These are phyloP conservation scores for Immersiella caudata DNA, from an alignment of 495 filamentous ascomycete species.

Conservation along the genomic window DNA sequence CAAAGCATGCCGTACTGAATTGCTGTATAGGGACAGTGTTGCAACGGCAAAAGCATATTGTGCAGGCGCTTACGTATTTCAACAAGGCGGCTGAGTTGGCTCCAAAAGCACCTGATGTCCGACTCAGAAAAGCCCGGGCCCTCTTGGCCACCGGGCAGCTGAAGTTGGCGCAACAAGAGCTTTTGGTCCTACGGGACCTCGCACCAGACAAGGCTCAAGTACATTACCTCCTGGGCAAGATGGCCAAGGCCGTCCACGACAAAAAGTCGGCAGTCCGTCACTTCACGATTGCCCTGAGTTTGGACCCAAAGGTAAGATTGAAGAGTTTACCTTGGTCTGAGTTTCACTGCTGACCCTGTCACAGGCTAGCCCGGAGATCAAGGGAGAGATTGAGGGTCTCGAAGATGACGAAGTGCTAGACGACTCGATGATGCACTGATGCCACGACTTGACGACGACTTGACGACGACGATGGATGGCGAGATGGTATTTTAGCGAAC, in stretches of 20 bases:
- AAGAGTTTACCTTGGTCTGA: not conserved
- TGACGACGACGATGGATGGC: constrained; percentile 10
- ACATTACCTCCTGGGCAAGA: constrained; percentile 85
- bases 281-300: constrained; percentile 89
- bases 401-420: constrained; percentile 84
- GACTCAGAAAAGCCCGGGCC: constrained; percentile 89
- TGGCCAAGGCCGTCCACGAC: constrained; percentile 80
- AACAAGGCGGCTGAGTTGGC: constrained; percentile 76
- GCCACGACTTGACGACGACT: constrained; percentile 34
- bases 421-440: constrained; percentile 58
- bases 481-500: not conserved
- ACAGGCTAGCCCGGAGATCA: constrained; percentile 87
- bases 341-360: constrained; percentile 29
- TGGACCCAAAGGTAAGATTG: constrained; percentile 86
- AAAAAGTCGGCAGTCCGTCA: constrained; percentile 83
- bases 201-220: constrained; percentile 95
- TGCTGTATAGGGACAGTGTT: constrained; percentile 88
- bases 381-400: constrained; percentile 86
- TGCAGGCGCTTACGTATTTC: constrained; percentile 78
- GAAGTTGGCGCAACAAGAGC: constrained; percentile 71
- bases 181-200: constrained; percentile 81
- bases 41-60: constrained; percentile 80
- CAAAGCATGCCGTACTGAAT: constrained; percentile 84
- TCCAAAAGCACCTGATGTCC: constrained; percentile 76
- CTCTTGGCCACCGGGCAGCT: constrained; percentile 75